A percentile compares a stretch with the other conserved stretches of the same genome.
Evolutionary conservation across 495 filamentous ascomycete genomes (phyloP).

Genomic region (Acidomyces sp.): DNA sequence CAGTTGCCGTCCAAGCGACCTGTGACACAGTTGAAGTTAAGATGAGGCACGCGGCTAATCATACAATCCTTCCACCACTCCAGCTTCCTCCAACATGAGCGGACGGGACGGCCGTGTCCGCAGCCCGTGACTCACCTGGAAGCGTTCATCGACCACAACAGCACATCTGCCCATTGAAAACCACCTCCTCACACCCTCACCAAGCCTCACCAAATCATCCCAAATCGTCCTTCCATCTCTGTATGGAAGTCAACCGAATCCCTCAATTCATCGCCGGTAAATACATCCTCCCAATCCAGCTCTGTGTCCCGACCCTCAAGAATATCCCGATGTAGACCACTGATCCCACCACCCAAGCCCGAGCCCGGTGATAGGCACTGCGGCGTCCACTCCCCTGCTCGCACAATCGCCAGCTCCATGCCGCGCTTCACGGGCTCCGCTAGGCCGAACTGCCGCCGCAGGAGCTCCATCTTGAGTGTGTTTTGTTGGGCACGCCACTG

Average conservation of each 20-base stretch:
- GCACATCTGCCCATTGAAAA: too few species aligned
- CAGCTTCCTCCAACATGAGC: too few species aligned
- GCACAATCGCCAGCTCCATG: conserved; percentile 84
- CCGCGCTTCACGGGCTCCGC: conserved; percentile 86
- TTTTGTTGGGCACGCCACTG: conserved; percentile 79
- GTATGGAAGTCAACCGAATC: conserved; percentile 61
- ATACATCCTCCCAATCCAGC: conserved; percentile 87
- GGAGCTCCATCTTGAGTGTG: conserved; percentile 67
- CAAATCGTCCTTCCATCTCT: conserved; percentile 85
- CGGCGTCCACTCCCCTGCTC: conserved; percentile 43
- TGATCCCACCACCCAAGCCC: conserved; percentile 6
- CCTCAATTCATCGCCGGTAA: conserved; percentile 39
- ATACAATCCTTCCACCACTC: too few species aligned
- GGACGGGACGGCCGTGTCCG: too few species aligned
- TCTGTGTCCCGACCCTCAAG: conserved; percentile 61
- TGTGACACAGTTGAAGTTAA: too few species aligned
- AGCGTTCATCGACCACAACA: too few species aligned
- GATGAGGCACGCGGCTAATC: too few species aligned
- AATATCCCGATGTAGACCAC: conserved; percentile 50
- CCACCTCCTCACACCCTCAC: too few species aligned
- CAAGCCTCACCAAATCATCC: conserved; percentile 58
- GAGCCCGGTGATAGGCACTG: conserved; percentile 26
- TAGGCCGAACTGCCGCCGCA: conserved; percentile 77
- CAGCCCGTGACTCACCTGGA: too few species aligned
- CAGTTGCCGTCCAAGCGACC: too few species aligned